Evolutionary conservation across 257 asterid species (phyloP).

Genomic region (Linaria vulgaris): DNA sequence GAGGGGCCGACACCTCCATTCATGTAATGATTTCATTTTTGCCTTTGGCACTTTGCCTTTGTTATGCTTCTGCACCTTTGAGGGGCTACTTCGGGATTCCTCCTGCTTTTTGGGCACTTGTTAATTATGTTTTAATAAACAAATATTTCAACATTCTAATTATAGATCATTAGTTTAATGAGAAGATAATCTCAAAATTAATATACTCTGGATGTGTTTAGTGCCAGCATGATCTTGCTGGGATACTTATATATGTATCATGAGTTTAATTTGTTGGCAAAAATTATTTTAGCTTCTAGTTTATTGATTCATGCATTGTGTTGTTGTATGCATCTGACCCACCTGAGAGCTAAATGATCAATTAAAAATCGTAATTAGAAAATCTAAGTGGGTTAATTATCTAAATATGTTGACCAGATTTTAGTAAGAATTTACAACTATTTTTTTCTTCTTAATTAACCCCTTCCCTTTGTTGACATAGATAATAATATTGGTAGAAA

Average conservation of each 20-base stretch:
- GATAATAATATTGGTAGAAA: no score
- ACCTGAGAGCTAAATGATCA: no score
- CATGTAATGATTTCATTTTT: slow-evolving; percentile 57
- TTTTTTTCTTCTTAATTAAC: no score
- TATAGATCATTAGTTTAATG: slow-evolving; percentile 30
- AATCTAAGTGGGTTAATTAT: no score
- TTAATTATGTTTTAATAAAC: slow-evolving; percentile 17
- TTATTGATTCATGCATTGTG: no score
- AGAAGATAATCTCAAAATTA: slow-evolving; percentile 29
- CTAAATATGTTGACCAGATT: no score
- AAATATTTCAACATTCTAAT: slow-evolving; percentile 17
- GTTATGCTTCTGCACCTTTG: slow-evolving; percentile 40
- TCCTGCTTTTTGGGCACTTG: slow-evolving; percentile 42
- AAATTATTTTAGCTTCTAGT: background rate
- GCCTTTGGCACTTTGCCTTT: slow-evolving; percentile 52
- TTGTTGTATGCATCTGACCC: no score
- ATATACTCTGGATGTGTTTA: background rate
- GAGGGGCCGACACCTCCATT: slow-evolving; percentile 33
- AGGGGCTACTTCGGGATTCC: slow-evolving; percentile 47
- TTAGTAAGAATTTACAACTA: no score
- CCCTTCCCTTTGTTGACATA: background rate
- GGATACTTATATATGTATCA: background rate
- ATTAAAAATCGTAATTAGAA: no score
- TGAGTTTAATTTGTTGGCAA: no score
- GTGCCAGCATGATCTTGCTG: slow-evolving; percentile 5